Conservation (phyloP, 2,329 filamentous ascomycete genomes). For the Fusarium tuaranense region DNA sequence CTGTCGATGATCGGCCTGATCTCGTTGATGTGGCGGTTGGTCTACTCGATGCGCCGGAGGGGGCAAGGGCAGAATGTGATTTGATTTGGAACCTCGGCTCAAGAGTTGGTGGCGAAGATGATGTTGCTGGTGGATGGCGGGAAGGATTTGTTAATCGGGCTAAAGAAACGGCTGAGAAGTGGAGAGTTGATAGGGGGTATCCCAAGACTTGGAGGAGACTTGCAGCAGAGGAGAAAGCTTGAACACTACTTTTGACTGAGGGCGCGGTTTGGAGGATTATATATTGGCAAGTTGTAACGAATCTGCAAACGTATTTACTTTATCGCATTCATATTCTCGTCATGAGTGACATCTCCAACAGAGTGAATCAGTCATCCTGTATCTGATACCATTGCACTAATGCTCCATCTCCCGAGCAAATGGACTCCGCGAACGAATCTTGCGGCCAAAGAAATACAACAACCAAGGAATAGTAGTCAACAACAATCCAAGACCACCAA, state of each 20-base stretch:
- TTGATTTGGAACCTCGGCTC: constrained; percentile 56
- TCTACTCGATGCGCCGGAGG: constrained; percentile 56
- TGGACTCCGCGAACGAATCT: constrained; percentile 71
- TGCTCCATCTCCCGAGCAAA: constrained; percentile 58
- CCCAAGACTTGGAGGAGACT: constrained; percentile 26
- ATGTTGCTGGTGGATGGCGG: constrained; percentile 32
- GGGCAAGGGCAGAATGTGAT: constrained; percentile 58
- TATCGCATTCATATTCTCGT: not conserved
- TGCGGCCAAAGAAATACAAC: constrained; percentile 72
- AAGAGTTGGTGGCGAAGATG: constrained; percentile 13
- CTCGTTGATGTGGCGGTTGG: constrained; percentile 59
- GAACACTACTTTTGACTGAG: not conserved
- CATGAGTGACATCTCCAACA: not conserved
- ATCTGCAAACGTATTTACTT: not conserved
- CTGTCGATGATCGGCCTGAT: constrained; percentile 51
- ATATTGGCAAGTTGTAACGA: not conserved
- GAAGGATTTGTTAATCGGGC: constrained; percentile 21
- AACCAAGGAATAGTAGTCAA: constrained; percentile 76
- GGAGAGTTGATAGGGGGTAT: constrained; percentile 28
- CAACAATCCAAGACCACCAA: constrained; percentile 70
- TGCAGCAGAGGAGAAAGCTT: not conserved
- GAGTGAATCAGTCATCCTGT: not conserved
- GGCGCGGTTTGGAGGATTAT: too few relatives aligned
- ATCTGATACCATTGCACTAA: not conserved
- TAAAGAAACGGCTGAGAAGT: constrained; percentile 32